A percentile compares a stretch with the other conserved stretches of the same genome.
phyloP scores from a whole-genome alignment of 306 rosid species.

The Cotoneaster glaucophyllus region DNA sequence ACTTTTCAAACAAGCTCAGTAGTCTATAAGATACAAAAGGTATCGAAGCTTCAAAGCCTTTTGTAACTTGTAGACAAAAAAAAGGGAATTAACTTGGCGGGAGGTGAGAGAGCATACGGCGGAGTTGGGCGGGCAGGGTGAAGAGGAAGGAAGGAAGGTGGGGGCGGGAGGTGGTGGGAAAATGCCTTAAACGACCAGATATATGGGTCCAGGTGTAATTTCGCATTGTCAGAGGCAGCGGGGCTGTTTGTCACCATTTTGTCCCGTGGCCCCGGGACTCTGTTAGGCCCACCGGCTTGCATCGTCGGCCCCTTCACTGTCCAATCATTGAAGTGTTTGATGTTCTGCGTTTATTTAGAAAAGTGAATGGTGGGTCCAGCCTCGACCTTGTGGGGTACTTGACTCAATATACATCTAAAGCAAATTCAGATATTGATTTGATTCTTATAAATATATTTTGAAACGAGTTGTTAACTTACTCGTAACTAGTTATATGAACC shows the following conservation, averaged over 20 bases:
- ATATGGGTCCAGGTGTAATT: neutral
- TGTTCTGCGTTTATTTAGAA: neutral
- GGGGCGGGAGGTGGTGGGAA: too few species aligned
- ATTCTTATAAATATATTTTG: too few species aligned
- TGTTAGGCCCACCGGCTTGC: neutral
- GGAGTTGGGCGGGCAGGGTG: neutral
- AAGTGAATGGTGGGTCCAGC: neutral
- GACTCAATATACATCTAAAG: neutral
- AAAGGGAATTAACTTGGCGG: neutral
- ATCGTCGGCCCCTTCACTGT: neutral
- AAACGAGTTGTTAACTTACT: neutral
- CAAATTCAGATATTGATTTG: too few species aligned
- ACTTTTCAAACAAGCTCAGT: too few species aligned
- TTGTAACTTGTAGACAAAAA: neutral
- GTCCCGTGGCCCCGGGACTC: neutral
- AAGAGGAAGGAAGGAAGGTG: too few species aligned
- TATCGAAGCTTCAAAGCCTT: neutral
- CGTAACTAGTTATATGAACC: neutral
- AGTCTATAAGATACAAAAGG: neutral
- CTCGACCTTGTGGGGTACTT: neutral
- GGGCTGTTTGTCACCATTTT: constrained; percentile 12
- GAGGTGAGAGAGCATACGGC: neutral
- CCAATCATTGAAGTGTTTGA: neutral
- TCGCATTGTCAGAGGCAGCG: constrained; percentile 16
- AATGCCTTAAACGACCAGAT: neutral